Evolutionary conservation across 1,284 basidiomycete genomes (phyloP), one percentile per base, ranked within the genome.

Genomic region (Waitea zeae): DNA sequence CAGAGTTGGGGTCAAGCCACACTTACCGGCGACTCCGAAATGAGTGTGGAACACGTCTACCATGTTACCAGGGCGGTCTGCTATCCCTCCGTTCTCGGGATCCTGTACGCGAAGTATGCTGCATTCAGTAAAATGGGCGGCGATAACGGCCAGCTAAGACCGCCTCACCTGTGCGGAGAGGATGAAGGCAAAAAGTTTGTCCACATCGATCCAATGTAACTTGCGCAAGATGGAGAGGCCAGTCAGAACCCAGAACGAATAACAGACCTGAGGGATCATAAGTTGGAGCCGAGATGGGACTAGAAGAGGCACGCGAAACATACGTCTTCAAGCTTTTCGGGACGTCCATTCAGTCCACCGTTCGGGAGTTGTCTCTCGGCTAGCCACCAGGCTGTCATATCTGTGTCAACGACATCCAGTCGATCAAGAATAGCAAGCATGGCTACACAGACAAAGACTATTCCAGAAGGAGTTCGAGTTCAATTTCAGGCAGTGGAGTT

Each of bases 281-380:
- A 12, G 9, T 20, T n/a, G n/a, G n/a, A 33, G 32, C 20, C 32
- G 11, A 20, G 17, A 12, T 33, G 11, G 15, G 17, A 26, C 9
- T 7, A 31, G 20, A 20, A 24, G 31, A 24, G 27, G 31, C 19
- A 18, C 5, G 18, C 7, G 12, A 30, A 17, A 6, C 76, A 47
- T 44, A 92, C 92, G 50, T 97, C 92, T 58, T 93, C 89, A n/a
- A 97, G 63, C 59, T 98, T 98, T 51, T 98, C 88, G 2, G 93
- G 93, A 14, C 93, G 66, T 0, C 93, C 93, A 45, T 98, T 97
- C 39, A 98, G 61, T 0, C 93, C 95, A 5, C 93, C 93, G 46
- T 76, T 89, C 0, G 89, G 81, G 7, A 96, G 61, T 51, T 98
- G 93, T 5, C 93, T 65, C 49, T 98, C 95, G 7, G 81, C 71